These are phyloP conservation scores for Fusarium irregulare DNA, from an alignment of 2,329 filamentous ascomycete species.

Conservation along the genomic window DNA sequence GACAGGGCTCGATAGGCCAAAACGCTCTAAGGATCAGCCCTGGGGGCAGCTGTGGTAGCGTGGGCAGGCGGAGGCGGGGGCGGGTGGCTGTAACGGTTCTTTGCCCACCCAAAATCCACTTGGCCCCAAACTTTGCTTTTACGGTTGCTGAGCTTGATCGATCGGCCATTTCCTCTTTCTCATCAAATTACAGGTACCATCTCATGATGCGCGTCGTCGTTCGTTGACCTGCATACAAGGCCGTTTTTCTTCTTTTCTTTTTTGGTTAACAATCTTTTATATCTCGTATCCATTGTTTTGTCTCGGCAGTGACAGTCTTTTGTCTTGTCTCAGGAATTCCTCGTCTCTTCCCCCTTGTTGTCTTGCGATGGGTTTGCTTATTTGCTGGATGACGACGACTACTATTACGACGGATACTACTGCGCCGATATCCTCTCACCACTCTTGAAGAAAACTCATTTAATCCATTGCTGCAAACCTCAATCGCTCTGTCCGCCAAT, in stretches of 20 bases:
- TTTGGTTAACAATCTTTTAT: conserved; percentile 12
- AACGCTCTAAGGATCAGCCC: conserved; percentile 13
- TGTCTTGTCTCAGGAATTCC: conserved; percentile 23
- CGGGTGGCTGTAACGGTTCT: conserved; percentile 20
- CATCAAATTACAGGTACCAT: conserved; percentile 22
- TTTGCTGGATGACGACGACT: conserved; percentile 41
- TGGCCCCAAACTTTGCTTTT: not conserved
- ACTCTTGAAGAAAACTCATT: conserved; percentile 7
- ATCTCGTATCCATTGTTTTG: conserved; percentile 3
- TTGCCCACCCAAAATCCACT: conserved; percentile 7
- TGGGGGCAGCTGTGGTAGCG: not conserved
- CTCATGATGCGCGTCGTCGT: conserved; percentile 16
- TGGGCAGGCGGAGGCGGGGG: conserved; percentile 5
- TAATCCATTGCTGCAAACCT: conserved; percentile 2
- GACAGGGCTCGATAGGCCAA: conserved; percentile 13
- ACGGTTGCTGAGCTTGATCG: not conserved
- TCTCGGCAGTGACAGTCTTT: conserved; percentile 12
- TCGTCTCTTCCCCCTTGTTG: conserved; percentile 15
- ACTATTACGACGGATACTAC: conserved; percentile 33
- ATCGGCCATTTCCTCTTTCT: conserved; percentile 18
- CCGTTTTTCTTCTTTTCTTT: not conserved
- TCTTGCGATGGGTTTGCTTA: conserved; percentile 30
- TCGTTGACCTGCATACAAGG: conserved; percentile 19
- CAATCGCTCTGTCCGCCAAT: conserved; percentile 2
- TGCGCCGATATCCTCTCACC: conserved; percentile 29